Evolutionary conservation across 2,329 filamentous ascomycete genomes (phyloP).

Genomic region (Blumeriella jaapii): DNA sequence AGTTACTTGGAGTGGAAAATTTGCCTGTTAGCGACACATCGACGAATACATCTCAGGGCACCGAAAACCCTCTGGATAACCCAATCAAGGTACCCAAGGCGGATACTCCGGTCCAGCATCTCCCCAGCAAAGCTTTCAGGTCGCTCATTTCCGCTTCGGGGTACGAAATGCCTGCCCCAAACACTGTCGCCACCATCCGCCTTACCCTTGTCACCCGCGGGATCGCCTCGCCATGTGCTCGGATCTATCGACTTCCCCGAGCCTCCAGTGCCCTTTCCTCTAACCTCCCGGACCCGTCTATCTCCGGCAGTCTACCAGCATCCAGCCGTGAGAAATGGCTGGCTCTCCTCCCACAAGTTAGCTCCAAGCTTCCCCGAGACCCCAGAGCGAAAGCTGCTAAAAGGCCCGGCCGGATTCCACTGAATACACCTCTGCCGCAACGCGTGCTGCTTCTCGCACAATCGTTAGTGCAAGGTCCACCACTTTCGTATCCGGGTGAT

Average conservation of each 20-base stretch:
- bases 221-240: conserved; percentile 56
- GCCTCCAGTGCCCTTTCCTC: conserved; percentile 16
- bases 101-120: conserved; percentile 11
- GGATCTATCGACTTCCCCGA: conserved; percentile 72
- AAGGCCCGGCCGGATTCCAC: conserved; percentile 15
- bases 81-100: not conserved
- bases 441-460: conserved; percentile 33
- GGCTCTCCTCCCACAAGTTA: conserved; percentile 33
- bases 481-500: conserved; percentile 31
- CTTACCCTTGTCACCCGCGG: conserved; percentile 61
- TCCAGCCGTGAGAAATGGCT: conserved; percentile 63
- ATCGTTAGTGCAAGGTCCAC: conserved; percentile 36
- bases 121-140: conserved; percentile 14
- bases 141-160: conserved; percentile 17
- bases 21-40: conserved; percentile 1
- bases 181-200: conserved; percentile 46
- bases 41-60: conserved; percentile 7
- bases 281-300: conserved; percentile 20
- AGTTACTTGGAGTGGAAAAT: conserved; percentile 9
- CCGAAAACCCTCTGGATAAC: not conserved
- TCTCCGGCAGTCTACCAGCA: conserved; percentile 12
- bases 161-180: conserved; percentile 24
- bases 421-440: conserved; percentile 25
- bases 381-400: conserved; percentile 16
- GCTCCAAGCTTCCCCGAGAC: conserved; percentile 19